Conservation (phyloP, 2,329 filamentous ascomycete species). For the Diaporthe aspalathi region DNA sequence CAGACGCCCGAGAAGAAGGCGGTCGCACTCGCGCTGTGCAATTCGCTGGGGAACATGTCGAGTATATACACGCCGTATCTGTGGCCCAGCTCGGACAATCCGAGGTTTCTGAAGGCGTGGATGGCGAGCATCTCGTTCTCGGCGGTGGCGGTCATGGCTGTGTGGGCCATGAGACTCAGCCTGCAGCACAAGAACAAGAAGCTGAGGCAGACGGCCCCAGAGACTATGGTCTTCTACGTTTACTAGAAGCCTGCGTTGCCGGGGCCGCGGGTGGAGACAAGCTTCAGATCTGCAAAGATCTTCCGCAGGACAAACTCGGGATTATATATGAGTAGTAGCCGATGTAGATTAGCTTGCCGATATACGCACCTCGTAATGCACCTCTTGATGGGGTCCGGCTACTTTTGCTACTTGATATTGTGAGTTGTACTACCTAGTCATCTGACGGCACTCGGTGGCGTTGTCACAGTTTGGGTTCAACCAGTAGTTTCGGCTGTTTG, state of each 20-base stretch:
- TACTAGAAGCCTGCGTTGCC: not conserved
- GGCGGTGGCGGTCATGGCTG: not conserved
- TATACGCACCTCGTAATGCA: no score
- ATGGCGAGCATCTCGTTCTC: slow-evolving; percentile 24
- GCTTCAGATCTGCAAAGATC: not conserved
- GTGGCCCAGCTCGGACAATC: slow-evolving; percentile 49
- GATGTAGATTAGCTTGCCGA: not conserved
- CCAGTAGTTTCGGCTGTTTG: not conserved
- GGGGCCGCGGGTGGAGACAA: not conserved
- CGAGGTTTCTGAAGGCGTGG: slow-evolving; percentile 42
- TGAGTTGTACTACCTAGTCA: no score
- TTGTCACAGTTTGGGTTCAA: no score
- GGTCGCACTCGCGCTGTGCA: slow-evolving; percentile 55
- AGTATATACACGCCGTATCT: slow-evolving; percentile 56
- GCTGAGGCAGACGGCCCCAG: slow-evolving; percentile 13
- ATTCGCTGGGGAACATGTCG: slow-evolving; percentile 50
- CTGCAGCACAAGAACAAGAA: slow-evolving; percentile 16
- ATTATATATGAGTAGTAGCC: not conserved
- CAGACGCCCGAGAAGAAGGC: slow-evolving; percentile 62
- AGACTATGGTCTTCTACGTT: slow-evolving; percentile 11
- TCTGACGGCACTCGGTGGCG: not conserved
- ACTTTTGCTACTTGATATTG: not conserved
- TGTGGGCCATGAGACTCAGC: slow-evolving; percentile 1
- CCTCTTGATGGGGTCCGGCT: not conserved
- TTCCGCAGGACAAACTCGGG: not conserved